Percentiles rank a stretch among this genome's conserved stretches.
Evolutionary conservation across 306 rosid species (phyloP).

Genomic region (Medicago ruthenica): DNA sequence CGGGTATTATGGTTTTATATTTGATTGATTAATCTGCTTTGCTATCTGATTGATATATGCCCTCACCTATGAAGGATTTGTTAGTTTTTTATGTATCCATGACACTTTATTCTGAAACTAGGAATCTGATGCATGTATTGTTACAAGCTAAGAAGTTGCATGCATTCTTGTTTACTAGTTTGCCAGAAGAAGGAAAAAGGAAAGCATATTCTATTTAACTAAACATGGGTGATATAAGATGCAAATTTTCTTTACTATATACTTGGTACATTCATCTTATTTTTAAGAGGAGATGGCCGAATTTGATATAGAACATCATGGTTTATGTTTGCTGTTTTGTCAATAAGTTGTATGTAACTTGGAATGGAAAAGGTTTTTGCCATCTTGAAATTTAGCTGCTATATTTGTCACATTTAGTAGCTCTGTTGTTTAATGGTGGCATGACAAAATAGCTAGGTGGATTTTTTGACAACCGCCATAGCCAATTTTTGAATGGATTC

Average conservation of each 20-base stretch:
- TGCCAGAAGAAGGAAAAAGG: not conserved
- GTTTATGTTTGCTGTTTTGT: not conserved
- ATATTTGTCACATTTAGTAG: not conserved
- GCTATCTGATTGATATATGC: not conserved
- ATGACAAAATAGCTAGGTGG: not conserved
- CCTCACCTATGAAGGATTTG: not conserved
- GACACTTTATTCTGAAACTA: conserved; percentile 1
- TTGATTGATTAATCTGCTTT: not conserved
- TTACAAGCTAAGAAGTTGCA: conserved; percentile 18
- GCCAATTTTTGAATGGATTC: not conserved
- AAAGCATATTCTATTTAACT: not conserved
- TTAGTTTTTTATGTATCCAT: conserved; percentile 11
- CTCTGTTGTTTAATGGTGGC: not conserved
- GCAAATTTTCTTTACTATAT: not conserved
- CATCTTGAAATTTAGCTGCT: not conserved
- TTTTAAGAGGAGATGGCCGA: not conserved
- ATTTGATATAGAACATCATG: not conserved
- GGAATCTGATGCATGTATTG: conserved; percentile 23
- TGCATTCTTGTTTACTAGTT: not conserved
- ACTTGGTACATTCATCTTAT: too few relatives aligned
- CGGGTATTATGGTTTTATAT: conserved; percentile 52
- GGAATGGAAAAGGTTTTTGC: not conserved
- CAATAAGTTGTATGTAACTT: not conserved
- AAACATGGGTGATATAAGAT: not conserved
- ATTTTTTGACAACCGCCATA: not conserved